Base-by-base conservation (phyloP, 1,139 yeast genomes). In the Lodderomyces jiufengensis region DNA sequence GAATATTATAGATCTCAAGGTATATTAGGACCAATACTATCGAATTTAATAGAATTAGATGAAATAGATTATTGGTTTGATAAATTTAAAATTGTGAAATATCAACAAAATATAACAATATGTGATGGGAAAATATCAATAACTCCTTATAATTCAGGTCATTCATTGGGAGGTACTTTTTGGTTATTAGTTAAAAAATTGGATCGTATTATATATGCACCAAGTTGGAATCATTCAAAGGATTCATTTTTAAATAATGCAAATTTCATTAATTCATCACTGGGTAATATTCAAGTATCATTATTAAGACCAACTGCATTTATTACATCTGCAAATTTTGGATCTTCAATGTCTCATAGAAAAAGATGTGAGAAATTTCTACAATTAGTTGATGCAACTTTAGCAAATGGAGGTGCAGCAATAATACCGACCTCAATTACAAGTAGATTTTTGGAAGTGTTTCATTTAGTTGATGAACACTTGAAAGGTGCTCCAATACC, bases 201-300 rank as follows among this genome's bases (percentile, higher is more conserved):
- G 18, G 97, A 92, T 46, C 84, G 82, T 44, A 66, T 88, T 12
- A 68, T 92, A 3, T 87, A 88, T 57, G 95, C 97, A 0, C 92
- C 95, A 3, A 80, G 86, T 32, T 92, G 98, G 97, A 90, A 90
- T 55, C 98, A 92, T 56, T 82, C 97, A 1, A 79, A 80, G 44
- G 97, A 92, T 51, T 75, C 86, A 0, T 90, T 88, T 50, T 63
- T 92, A 39, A 84, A 84, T 48, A 77, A 85, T 39, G 92, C 97
- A n/a, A 78, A 83, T 11, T 71, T 88, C 36, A 60, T 84, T 33
- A 57, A 70, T 7, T 44, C 64, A 5, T 46, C 63, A 9, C 65
- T 59, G 18, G 75, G 73, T 8, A 64, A 73, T 36, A 80, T 92
- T 0, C 60, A 77, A n/a, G 72, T 84, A 5, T 73, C 78, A 34